Conservation (phyloP, 169 alveolate genomes). For the Plasmodium chabaudi region DNA sequence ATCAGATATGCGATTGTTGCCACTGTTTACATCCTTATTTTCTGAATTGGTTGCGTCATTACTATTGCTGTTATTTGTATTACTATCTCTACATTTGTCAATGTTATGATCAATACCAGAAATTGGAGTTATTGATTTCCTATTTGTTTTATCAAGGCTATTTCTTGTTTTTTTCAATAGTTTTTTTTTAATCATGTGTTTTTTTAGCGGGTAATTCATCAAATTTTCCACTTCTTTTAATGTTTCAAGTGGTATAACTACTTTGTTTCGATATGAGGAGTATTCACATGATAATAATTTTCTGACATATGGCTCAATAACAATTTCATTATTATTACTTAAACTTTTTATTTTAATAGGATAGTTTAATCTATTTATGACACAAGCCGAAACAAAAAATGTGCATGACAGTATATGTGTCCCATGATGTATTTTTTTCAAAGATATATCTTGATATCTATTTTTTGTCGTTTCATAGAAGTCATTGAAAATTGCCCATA, state of each 20-base stretch:
- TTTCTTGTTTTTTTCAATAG: conserved; percentile 35
- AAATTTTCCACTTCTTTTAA: conserved; percentile 59
- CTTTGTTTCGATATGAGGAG: conserved; percentile 27
- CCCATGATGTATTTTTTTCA: conserved; percentile 67
- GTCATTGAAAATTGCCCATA: conserved; percentile 73
- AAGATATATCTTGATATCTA: conserved; percentile 69
- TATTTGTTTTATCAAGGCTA: conserved; percentile 2
- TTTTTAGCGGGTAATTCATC: conserved; percentile 57
- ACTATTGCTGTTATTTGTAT: neutral
- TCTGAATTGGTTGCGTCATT: neutral
- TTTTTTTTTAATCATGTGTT: conserved; percentile 39
- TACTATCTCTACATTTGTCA: neutral
- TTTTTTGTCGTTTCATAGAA: conserved; percentile 70
- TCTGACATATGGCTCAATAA: conserved; percentile 60
- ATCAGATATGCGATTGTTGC: neutral
- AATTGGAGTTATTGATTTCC: neutral
- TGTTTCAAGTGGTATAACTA: conserved; percentile 60
- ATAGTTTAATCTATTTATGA: conserved; percentile 52
- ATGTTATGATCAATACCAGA: neutral
- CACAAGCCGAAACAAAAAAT: conserved; percentile 68
- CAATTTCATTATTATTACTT: conserved; percentile 42
- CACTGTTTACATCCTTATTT: neutral
- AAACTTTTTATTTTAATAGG: conserved; percentile 66
- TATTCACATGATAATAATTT: conserved; percentile 69
- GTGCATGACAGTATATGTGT: conserved; percentile 65